Base-by-base conservation (phyloP, 441 rosid species). In the Omphalea diandra region DNA sequence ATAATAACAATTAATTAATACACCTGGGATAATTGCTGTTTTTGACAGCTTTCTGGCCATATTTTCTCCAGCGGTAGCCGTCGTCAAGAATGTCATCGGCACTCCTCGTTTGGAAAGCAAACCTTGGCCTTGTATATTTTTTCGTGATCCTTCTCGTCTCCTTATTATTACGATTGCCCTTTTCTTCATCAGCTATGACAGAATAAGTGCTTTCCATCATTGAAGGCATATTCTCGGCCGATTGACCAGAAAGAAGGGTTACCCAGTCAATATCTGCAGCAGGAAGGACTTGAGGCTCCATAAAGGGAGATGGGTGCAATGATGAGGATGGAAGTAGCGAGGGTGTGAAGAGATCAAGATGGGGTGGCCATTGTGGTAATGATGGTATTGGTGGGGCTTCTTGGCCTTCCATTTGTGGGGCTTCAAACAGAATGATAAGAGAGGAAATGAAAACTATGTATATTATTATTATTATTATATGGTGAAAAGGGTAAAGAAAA, bases 91-190 rank as follows among this genome's bases (percentile, higher is more conserved):
- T 76, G 71, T 85, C 85, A 65, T 81, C 84, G 4, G 69, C 83
- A 66, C 91, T 87, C 76, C 86, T 81, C 1, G 90, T 86, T 69
- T 86, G 85, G 54, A 86, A 86, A 52, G 90, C 90, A 76, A 76
- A 81, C 52, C 82, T 79, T 0, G 83, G 88, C 73, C 82, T 68
- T 20, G 64, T 73, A 18, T 77, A 74, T 53, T 72, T 79, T 65
- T 79, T 83, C 69, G 74, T 60, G 15, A 43, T 53, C 64, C 66
- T 84, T 76, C 73, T 75, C 74, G 71, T 81, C 2, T 67, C 70
- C 57, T 58, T 72, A 7, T 33, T 74, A 7, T 43, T 43, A 43
- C 3, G 0, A 0, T 40, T 43, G 15, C 78, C 77, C 72, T 59
- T 65, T 74, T 65, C 55, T 50, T 8, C 26, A 20, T 69, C 80